A percentile compares a stretch with the other conserved stretches of the same genome.
Conservation (phyloP, 192 early-diverging fungal species). For the Powellomyces hirtus region DNA sequence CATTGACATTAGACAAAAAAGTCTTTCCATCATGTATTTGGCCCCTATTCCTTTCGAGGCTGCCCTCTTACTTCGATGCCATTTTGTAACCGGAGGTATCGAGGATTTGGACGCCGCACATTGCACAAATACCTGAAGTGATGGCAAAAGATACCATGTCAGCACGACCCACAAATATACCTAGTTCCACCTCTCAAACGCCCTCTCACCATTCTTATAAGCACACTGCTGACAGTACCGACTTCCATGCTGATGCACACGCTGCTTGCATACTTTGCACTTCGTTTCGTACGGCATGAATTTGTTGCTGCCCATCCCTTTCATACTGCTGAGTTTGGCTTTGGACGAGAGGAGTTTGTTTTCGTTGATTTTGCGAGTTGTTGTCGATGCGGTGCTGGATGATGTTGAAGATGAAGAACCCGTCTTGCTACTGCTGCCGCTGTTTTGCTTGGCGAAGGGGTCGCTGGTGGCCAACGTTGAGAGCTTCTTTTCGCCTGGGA, state of each 20-base stretch:
- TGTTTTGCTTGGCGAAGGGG: background rate
- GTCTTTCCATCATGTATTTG: no score
- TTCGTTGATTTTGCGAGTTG: conserved; percentile 25
- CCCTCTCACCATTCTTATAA: conserved; percentile 33
- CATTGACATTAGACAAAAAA: no score
- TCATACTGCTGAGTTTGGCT: conserved; percentile 10
- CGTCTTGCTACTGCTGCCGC: background rate
- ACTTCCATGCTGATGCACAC: conserved; percentile 30
- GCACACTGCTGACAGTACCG: conserved; percentile 40
- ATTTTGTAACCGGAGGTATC: conserved; percentile 43
- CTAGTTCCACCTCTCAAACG: background rate
- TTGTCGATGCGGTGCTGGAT: background rate
- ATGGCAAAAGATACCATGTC: background rate
- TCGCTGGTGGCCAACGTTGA: conserved; percentile 37
- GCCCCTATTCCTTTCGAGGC: no score
- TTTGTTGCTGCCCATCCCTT: background rate
- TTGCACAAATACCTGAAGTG: conserved; percentile 37
- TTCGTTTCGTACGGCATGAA: conserved; percentile 38
- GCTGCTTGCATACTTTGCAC: conserved; percentile 33
- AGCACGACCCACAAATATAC: background rate
- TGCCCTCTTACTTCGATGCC: conserved; percentile 33
- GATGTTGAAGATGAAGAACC: background rate
- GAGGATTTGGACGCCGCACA: conserved; percentile 41
- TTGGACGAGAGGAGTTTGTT: conserved; percentile 44
- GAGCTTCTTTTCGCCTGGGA: conserved; percentile 41